phyloP scores from a whole-genome alignment of 768 basidiomycete species.

The Psilocybe cyanescens region DNA sequence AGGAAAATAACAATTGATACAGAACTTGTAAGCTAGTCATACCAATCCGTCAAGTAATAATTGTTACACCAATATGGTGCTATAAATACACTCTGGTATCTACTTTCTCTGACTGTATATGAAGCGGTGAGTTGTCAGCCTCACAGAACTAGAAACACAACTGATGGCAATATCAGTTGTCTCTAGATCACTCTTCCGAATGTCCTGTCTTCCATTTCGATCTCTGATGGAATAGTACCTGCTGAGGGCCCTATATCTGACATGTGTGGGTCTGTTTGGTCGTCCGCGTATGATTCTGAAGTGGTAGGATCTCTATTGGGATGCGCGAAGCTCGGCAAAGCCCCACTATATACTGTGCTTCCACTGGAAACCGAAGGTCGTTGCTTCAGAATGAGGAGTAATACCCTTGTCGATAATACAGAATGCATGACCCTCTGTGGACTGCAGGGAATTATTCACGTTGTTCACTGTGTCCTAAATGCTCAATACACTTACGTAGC shows the following conservation, averaged over 20 bases:
- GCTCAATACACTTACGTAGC: conserved; percentile 32
- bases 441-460: conserved; percentile 17
- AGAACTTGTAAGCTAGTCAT: too few species aligned
- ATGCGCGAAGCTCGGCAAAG: not conserved
- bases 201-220: not conserved
- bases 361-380: conserved; percentile 15
- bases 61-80: too few species aligned
- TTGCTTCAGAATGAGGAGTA: conserved; percentile 42
- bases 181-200: too few species aligned
- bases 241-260: not conserved
- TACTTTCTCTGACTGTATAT: too few species aligned
- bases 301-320: not conserved
- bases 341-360: not conserved
- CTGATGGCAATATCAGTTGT: too few species aligned
- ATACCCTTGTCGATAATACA: conserved; percentile 43
- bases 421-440: conserved; percentile 47
- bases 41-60: too few species aligned
- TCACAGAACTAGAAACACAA: too few species aligned
- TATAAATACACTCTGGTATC: too few species aligned
- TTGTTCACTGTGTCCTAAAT: not conserved
- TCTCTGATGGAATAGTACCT: not conserved
- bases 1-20: too few species aligned
- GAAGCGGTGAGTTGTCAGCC: too few species aligned
- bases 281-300: too few species aligned
- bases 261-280: not conserved